A percentile compares a stretch with the other conserved stretches of the same genome.
Conservation (phyloP, 106 monocot species). For the Phalaenopsis aphrodite region DNA sequence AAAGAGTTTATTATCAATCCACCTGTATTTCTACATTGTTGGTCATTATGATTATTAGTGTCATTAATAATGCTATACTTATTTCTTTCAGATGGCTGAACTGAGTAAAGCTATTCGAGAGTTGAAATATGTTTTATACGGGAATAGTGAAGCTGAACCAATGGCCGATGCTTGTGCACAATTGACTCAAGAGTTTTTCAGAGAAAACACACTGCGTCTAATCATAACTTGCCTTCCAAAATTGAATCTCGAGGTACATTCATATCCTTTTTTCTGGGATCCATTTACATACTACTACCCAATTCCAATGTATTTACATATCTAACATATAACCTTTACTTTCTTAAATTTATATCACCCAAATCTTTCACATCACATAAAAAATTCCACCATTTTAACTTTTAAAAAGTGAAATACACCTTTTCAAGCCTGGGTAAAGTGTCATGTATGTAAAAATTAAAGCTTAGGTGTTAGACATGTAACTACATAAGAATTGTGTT, state of each 20-base stretch:
- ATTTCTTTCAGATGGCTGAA: conserved; percentile 64
- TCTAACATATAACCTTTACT: too few relatives aligned
- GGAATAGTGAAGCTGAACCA: conserved; percentile 76
- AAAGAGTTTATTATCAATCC: not conserved
- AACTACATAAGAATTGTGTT: too few relatives aligned
- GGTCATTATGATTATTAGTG: not conserved
- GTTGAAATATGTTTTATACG: conserved; percentile 84
- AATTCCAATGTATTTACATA: too few relatives aligned
- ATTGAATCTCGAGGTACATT: conserved; percentile 73
- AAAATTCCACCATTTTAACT: too few relatives aligned
- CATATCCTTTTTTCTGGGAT: not conserved
- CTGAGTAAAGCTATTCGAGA: conserved; percentile 69
- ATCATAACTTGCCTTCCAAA: conserved; percentile 76
- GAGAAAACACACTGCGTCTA: conserved; percentile 63
- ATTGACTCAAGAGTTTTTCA: conserved; percentile 85
- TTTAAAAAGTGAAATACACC: too few relatives aligned
- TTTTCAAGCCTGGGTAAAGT: too few relatives aligned
- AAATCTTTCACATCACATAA: too few relatives aligned
- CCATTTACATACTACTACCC: too few relatives aligned
- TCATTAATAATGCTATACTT: not conserved
- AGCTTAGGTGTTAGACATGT: too few relatives aligned
- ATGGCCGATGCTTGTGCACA: conserved; percentile 77
- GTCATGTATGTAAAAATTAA: too few relatives aligned
- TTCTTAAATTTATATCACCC: too few relatives aligned
- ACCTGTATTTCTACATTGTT: not conserved